Evolutionary conservation across 2,329 filamentous ascomycete genomes (phyloP), one percentile per base, ranked within the genome.

Genomic region (Fusarium goolgardi): DNA sequence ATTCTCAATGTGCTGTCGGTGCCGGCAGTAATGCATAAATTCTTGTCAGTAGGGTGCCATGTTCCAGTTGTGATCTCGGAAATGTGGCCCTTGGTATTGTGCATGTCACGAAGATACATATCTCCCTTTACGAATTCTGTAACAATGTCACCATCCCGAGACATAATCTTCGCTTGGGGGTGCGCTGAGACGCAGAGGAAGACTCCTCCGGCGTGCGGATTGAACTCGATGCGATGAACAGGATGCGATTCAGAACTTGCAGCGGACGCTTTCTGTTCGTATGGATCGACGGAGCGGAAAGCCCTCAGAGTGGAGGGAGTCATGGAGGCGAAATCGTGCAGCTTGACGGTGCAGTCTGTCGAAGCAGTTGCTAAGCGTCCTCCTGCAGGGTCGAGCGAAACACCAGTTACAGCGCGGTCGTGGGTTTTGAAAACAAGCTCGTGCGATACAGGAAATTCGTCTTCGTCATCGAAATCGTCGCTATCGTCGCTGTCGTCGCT

Each of bases 51-150:
- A 1, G 96, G 96, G 78, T 95, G 93, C 96, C 96, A 99, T 39
- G 91, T 91, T 23, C 93, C 95, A 23, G 90, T 91, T 5, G 93
- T 94, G 40, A 97, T 88, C 79, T 97, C 96, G 6, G 94, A 94
- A 53, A 97, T 90, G 79, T 99, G 96, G 2, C 96, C 96, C 77
- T 97, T 98, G 6, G 96, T 99, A 77, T 98, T 94, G 79, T 97
- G 88, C 91, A 98, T 96, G 78, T 99, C 96, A 55, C 95, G 88
- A 70, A 99, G 81, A 75, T 99, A 99, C 94, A 98, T 98, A 77
- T 99, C 96, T 45, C 96, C 96, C 80, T 99, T 99, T 71, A 94
- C 91, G 70, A 97, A 98, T 75, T 97, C 94, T 2, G 91, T 90
- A 49, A 96, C 73, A 10, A 91, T 85, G 44, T 96, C 93, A 39